Percentiles rank a stretch among this genome's conserved stretches.
These are phyloP conservation scores for Penicillium digitatum DNA, from an alignment of 2,329 filamentous ascomycete species.

Conservation along the genomic window DNA sequence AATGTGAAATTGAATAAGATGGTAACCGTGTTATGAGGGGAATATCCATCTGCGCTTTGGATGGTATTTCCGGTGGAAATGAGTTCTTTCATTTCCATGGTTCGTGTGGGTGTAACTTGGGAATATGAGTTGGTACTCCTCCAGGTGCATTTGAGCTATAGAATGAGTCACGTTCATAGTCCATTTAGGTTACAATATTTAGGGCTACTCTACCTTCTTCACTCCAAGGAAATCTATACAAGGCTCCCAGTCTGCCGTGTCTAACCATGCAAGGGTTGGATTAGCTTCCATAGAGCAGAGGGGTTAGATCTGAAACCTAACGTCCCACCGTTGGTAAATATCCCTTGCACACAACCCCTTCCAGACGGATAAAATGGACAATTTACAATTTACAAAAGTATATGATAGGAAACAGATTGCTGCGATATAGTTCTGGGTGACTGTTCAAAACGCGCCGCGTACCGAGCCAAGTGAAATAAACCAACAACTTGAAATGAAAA, in stretches of 20 bases:
- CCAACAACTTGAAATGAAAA: constrained; percentile 2
- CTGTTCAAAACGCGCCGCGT: constrained; percentile 3
- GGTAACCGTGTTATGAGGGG: background rate
- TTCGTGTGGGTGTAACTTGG: background rate
- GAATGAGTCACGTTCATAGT: too few relatives aligned
- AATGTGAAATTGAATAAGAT: background rate
- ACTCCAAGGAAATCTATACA: background rate
- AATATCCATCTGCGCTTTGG: background rate
- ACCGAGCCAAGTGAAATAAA: background rate
- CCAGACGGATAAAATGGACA: background rate
- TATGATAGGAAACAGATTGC: background rate
- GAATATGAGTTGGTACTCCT: background rate
- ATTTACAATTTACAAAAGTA: background rate
- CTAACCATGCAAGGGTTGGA: constrained; percentile 6
- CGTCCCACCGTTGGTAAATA: background rate
- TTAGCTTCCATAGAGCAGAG: constrained; percentile 1
- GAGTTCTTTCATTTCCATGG: background rate
- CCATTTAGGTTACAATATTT: background rate
- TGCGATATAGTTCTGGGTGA: background rate
- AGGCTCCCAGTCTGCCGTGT: background rate
- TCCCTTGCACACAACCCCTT: constrained; percentile 4
- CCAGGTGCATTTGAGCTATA: too few relatives aligned
- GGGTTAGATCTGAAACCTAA: constrained; percentile 1
- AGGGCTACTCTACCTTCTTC: background rate
- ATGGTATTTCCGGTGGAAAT: background rate